Evolutionary conservation across 768 basidiomycete genomes (phyloP).

Genomic region (Tricholoma saponaceum): DNA sequence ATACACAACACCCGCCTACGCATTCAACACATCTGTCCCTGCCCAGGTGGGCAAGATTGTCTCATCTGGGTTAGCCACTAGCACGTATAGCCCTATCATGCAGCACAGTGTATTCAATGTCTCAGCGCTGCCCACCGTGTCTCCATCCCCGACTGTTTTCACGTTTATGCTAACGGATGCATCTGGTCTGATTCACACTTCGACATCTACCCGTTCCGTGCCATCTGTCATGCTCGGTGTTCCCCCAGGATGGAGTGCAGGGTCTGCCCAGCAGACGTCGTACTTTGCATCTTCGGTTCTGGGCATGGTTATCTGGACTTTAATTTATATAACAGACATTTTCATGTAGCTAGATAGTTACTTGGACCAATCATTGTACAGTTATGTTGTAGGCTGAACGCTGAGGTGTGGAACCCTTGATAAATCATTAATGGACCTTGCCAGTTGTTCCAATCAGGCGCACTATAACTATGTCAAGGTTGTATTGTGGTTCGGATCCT

Average conservation of each 20-base stretch:
- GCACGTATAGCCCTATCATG: constrained; percentile 64
- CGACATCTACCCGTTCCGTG: constrained; percentile 42
- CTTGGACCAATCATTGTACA: neutral
- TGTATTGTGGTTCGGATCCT: too few relatives aligned
- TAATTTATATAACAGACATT: constrained; percentile 13
- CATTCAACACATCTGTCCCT: constrained; percentile 63
- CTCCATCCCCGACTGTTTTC: constrained; percentile 42
- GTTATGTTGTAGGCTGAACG: neutral
- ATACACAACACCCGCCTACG: constrained; percentile 58
- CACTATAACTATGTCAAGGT: too few relatives aligned
- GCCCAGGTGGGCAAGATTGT: constrained; percentile 54
- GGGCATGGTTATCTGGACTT: constrained; percentile 12
- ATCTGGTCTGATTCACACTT: constrained; percentile 48
- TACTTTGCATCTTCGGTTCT: constrained; percentile 13
- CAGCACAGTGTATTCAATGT: constrained; percentile 33
- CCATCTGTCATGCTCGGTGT: constrained; percentile 55
- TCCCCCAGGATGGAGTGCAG: constrained; percentile 55
- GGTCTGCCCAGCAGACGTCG: constrained; percentile 7
- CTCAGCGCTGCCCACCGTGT: constrained; percentile 55
- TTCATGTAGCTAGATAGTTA: neutral
- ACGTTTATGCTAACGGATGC: constrained; percentile 59
- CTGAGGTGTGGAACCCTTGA: neutral
- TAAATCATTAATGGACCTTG: neutral
- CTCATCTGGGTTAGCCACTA: constrained; percentile 59
- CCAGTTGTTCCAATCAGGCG: too few relatives aligned